phyloP scores from a whole-genome alignment of 2,329 filamentous ascomycete genomes.

The Leptographium procerum region DNA sequence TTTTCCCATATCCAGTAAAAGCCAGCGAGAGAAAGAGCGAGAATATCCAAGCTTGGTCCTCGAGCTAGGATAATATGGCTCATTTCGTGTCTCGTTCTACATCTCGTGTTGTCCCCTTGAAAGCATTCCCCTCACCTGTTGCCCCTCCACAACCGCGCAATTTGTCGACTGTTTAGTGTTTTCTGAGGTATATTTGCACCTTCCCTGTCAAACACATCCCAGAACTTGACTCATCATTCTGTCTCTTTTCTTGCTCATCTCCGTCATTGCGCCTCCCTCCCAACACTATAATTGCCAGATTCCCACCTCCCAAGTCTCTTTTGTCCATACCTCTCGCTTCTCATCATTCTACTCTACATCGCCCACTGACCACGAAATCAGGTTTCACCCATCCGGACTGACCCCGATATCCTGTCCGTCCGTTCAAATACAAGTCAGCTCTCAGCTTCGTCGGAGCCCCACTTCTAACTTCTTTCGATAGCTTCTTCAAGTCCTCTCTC shows the following conservation, averaged over 20 bases:
- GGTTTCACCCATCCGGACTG: slow-evolving; percentile 1
- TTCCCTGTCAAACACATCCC: neutral
- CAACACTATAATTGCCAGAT: neutral
- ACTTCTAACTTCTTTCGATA: neutral
- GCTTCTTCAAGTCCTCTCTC: slow-evolving; percentile 5
- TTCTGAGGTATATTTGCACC: slow-evolving; percentile 11
- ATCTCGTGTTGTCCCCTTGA: neutral
- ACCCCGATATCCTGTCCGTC: neutral
- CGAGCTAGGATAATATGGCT: neutral
- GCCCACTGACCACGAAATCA: neutral
- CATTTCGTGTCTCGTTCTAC: neutral
- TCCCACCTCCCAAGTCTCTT: neutral
- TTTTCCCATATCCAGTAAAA: neutral
- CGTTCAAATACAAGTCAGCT: neutral
- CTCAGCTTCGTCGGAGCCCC: neutral
- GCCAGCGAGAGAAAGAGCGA: neutral
- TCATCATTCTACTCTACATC: neutral
- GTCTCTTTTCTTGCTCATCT: neutral
- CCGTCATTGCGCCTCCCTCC: neutral
- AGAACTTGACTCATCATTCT: neutral
- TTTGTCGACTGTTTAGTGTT: slow-evolving; percentile 4
- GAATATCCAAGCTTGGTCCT: neutral
- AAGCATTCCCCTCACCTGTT: slow-evolving; percentile 3
- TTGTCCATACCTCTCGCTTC: neutral
- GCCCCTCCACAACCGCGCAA: slow-evolving; percentile 10